Percentiles rank a stretch among this genome's conserved stretches.
These are phyloP conservation scores for Colletotrichum lentis DNA, from an alignment of 2,329 filamentous ascomycete genomes.

Conservation along the genomic window DNA sequence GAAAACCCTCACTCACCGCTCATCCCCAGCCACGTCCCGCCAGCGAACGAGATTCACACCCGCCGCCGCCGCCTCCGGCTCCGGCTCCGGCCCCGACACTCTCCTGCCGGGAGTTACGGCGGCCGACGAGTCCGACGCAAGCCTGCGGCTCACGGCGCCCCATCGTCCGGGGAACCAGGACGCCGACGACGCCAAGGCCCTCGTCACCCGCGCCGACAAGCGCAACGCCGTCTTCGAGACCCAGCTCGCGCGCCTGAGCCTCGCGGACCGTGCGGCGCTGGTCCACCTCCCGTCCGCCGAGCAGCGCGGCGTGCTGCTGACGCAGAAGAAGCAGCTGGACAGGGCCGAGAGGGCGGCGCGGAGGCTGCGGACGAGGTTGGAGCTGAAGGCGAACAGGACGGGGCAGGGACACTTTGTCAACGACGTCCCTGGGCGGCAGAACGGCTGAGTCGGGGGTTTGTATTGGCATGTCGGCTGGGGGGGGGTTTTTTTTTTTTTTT, in stretches of 20 bases:
- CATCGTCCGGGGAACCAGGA: not conserved
- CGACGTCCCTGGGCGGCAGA: slow-evolving; percentile 38
- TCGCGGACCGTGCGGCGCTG: slow-evolving; percentile 42
- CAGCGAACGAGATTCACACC: not conserved
- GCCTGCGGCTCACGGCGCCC: slow-evolving; percentile 1
- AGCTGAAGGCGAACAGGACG: slow-evolving; percentile 41
- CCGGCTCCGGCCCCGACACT: not conserved
- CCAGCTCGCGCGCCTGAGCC: slow-evolving; percentile 43
- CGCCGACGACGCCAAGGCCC: not conserved
- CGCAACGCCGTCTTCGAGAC: slow-evolving; percentile 35
- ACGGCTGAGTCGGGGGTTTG: slow-evolving; percentile 33
- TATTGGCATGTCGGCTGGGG: no score
- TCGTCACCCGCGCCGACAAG: slow-evolving; percentile 36
- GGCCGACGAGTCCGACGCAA: slow-evolving; percentile 7
- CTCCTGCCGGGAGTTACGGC: not conserved
- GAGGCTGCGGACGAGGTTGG: slow-evolving; percentile 39
- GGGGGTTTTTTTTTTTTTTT: no score
- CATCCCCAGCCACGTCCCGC: slow-evolving; percentile 8
- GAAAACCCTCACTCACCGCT: slow-evolving; percentile 46
- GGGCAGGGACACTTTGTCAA: slow-evolving; percentile 40
- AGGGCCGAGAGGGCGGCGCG: slow-evolving; percentile 40
- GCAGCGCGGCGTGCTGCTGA: slow-evolving; percentile 43
- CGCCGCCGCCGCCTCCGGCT: not conserved
- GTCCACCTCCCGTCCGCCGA: slow-evolving; percentile 44
- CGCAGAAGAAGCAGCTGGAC: slow-evolving; percentile 44